Base-by-base conservation (phyloP, 1,139 yeast genomes). In the Nadsonia commutata region DNA sequence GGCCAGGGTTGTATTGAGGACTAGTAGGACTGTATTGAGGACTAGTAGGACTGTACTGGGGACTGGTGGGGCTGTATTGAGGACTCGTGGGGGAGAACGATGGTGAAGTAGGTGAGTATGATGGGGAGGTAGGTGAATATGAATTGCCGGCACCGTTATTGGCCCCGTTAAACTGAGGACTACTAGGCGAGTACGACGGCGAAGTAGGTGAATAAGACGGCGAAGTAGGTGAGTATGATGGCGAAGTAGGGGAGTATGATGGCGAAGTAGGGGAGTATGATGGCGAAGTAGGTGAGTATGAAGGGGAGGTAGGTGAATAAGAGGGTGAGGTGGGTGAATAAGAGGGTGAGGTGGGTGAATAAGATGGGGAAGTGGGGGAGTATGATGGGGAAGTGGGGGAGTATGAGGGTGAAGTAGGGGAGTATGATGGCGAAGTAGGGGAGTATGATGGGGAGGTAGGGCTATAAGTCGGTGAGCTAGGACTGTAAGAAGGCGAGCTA, bases 281-380 rank as follows among this genome's bases (percentile, higher is more conserved):
- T 46, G 94, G 94, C 2, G 82, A 74, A 0, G 88, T 78, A 38
- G 90, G 93, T 2, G 78, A 71, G 58, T 80, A 81, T 3, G 67
- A 55, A 51, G 94, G 94, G 1, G 85, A 76, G 0, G 94, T 80
- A 46, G 93, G 93, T 0, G 78, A 69, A 60, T 76, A 78, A 5
- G 68, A 54, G 47, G 94, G 93, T 2, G 83, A 75, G 0, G 86
- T 77, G 38, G 93, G 90, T 2, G 79, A 72, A 58, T 79, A 80
- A 8, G 58, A 50, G 45, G 81, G 80, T 3, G 78, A 72, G 2
- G 79, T 70, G 46, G 93, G 93, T 0, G 79, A 70, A 60, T 80
- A 80, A 3, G 67, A 55, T 51, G 93, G 93, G 0, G 84, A 76
- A 0, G 90, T 80, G 47, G 90, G 90, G 0, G 78, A 45, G 72